Evolutionary conservation across 2,329 filamentous ascomycete species (phyloP), one percentile per base, ranked within the genome.

Genomic region (Ceratocystis cacaofunesta): DNA sequence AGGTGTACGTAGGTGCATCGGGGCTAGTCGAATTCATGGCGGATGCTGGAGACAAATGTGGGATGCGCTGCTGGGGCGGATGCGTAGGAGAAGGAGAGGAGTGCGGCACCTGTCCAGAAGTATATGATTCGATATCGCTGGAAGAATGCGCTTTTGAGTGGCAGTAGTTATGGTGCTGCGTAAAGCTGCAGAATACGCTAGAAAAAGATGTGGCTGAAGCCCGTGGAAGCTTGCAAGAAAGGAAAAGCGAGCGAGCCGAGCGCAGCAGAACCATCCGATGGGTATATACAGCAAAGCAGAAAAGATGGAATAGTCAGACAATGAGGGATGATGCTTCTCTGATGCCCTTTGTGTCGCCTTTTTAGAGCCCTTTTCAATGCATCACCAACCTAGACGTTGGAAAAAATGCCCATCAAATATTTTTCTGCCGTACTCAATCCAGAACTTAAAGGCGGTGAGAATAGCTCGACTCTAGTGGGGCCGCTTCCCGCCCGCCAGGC

Each of bases 401-500:
- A 52, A 19, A n/a, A 52, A 52, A 5, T 5, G 25, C 46, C 15
- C 5, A n/a, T 60, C 44, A 55, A 67, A 67, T 65, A 62, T 63
- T 67, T 67, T 67, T 65, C 63, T 67, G 66, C 66, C 63, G 55
- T 19, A 4, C n/a, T 60, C 6, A 48, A 36, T n/a, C 43, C 12
- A 10, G 12, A 32, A 7, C 19, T 30, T 30, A 50, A 65, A 65
- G 48, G 66, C 66, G 66, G 66, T 67, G 63, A 67, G 19, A 10
- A 8, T n/a, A 50, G 30, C 55, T 63, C 43, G 1, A 43, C 30
- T 28, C 50, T 63, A 62, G 66, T 67, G 66, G 66, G 63, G 60
- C 66, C 66, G 66, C 50, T 25, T 60, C 41, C 48, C 48, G 55
- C 50, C 48, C 48, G 57, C 32, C 43, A 66, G 65, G 52, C 62